Percentiles rank a stretch among this genome's conserved stretches.
These are phyloP conservation scores for Lepidium aucheri DNA, from an alignment of 345 rosid species.

Conservation along the genomic window DNA sequence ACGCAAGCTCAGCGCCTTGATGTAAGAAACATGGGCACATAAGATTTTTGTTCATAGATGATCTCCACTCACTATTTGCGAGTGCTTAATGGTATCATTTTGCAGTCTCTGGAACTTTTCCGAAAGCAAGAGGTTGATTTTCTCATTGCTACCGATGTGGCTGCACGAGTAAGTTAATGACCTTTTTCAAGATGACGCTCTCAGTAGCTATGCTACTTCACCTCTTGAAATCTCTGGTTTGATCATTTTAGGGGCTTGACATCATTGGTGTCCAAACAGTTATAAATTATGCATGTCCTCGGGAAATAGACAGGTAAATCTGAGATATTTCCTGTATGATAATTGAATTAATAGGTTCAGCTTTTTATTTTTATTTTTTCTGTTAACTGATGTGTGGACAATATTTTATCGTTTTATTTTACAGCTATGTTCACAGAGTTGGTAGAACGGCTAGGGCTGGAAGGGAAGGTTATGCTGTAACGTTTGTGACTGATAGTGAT, in stretches of 20 bases:
- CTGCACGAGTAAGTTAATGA: slow-evolving; percentile 72
- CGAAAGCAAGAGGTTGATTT: slow-evolving; percentile 88
- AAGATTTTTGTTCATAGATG: background rate
- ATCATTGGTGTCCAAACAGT: slow-evolving; percentile 95
- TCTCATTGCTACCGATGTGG: slow-evolving; percentile 92
- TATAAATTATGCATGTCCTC: slow-evolving; percentile 93
- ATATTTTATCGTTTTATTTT: background rate
- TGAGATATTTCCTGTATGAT: background rate
- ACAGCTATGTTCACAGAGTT: slow-evolving; percentile 92
- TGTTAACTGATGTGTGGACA: background rate
- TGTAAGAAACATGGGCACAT: slow-evolving; percentile 40
- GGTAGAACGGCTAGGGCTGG: slow-evolving; percentile 99
- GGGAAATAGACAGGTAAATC: slow-evolving; percentile 76
- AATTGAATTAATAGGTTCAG: background rate
- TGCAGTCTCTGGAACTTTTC: slow-evolving; percentile 87
- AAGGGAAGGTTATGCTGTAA: slow-evolving; percentile 94
- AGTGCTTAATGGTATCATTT: slow-evolving; percentile 14
- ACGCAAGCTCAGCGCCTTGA: slow-evolving; percentile 95
- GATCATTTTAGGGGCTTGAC: slow-evolving; percentile 68
- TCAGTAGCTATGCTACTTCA: background rate
- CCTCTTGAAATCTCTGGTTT: slow-evolving; percentile 7
- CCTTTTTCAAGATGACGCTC: background rate
- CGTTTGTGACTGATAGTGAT: slow-evolving; percentile 84
- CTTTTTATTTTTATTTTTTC: slow-evolving; percentile 2
- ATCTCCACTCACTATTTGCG: background rate